A percentile compares a stretch with the other conserved stretches of the same genome.
Evolutionary conservation across 192 early-diverging fungal species (phyloP).

Genomic region (Backusella westeae): DNA sequence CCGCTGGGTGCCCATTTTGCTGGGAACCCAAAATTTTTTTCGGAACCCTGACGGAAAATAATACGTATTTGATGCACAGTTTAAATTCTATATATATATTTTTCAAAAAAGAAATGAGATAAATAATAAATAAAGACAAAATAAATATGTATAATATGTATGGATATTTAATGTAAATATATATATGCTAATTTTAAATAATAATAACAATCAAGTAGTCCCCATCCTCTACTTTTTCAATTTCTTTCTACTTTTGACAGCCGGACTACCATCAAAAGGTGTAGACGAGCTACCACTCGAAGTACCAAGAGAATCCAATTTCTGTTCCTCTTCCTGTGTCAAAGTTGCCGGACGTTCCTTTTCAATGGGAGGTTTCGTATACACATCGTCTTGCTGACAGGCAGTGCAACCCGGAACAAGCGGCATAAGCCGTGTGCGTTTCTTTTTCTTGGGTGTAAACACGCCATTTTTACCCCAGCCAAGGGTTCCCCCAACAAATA

Average conservation of each 20-base stretch:
- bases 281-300: not conserved
- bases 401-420: not conserved
- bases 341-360: not conserved
- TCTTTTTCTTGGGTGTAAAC: not conserved
- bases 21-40: no score
- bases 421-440: not conserved
- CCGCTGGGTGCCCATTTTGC: no score
- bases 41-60: no score
- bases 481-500: constrained; percentile 20
- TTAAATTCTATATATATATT: not conserved
- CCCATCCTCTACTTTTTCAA: not conserved
- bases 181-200: not conserved
- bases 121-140: not conserved
- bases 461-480: constrained; percentile 9
- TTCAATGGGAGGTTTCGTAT: not conserved
- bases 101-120: not conserved
- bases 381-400: constrained; percentile 1
- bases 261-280: not conserved
- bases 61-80: not conserved
- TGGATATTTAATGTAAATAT: not conserved
- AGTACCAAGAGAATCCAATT: not conserved
- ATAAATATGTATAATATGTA: not conserved
- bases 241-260: constrained; percentile 8
- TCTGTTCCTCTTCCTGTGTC: constrained; percentile 10
- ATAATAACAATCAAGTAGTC: not conserved